A percentile compares a stretch with the other conserved stretches of the same genome.
phyloP scores from a whole-genome alignment of 164 flowering plant species.

The Aristolochia contorta region DNA sequence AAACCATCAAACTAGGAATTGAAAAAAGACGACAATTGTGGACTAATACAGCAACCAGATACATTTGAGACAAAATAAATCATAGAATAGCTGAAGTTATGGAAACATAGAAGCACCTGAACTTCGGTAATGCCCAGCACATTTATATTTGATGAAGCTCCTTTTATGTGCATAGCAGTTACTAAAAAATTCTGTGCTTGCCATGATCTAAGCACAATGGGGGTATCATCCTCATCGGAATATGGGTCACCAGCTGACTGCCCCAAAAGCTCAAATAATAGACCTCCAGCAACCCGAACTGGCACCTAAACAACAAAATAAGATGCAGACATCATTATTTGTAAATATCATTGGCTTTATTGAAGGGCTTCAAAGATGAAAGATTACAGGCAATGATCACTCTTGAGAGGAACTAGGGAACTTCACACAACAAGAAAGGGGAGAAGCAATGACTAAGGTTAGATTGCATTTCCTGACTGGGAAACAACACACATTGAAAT shows the following conservation, averaged over 20 bases:
- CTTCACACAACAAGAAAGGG: not conserved
- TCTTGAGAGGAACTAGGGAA: too few species aligned
- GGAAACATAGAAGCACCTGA: slow-evolving; percentile 40
- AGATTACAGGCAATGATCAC: too few species aligned
- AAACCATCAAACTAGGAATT: slow-evolving; percentile 5
- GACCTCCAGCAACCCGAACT: slow-evolving; percentile 87
- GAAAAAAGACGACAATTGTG: slow-evolving; percentile 4
- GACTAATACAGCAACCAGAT: not conserved
- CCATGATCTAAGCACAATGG: slow-evolving; percentile 88
- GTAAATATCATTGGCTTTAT: too few species aligned
- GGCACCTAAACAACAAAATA: slow-evolving; percentile 51
- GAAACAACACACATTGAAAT: too few species aligned
- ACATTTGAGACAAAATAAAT: not conserved
- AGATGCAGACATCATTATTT: too few species aligned
- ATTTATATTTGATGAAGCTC: slow-evolving; percentile 48
- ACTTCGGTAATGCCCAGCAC: slow-evolving; percentile 87
- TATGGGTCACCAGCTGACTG: slow-evolving; percentile 90
- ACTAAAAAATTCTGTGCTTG: slow-evolving; percentile 81
- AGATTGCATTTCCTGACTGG: too few species aligned
- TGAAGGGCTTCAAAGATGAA: too few species aligned
- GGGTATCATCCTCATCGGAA: slow-evolving; percentile 71
- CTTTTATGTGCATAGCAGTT: slow-evolving; percentile 76
- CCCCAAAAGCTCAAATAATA: slow-evolving; percentile 87
- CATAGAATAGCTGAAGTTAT: too few species aligned
- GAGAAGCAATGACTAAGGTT: not conserved